Evolutionary conservation across 2,329 filamentous ascomycete genomes (phyloP).

Genomic region (Fusarium palustre): DNA sequence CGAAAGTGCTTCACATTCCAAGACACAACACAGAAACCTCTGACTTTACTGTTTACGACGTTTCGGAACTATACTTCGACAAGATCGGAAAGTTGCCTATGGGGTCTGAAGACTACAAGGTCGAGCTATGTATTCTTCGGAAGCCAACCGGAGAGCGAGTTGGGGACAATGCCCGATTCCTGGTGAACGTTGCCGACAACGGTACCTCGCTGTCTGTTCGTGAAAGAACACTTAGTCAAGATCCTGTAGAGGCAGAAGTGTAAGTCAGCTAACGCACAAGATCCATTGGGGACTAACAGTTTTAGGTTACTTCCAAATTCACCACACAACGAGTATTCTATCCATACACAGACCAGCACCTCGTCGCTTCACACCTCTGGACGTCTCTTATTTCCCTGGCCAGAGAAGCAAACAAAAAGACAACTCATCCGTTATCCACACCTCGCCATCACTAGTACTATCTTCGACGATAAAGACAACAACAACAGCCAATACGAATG

Average conservation of each 20-base stretch:
- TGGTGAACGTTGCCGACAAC: not conserved
- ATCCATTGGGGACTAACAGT: not conserved
- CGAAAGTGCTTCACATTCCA: conserved; percentile 15
- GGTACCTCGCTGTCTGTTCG: not conserved
- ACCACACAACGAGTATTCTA: not conserved
- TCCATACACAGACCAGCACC: not conserved
- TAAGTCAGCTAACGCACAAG: not conserved
- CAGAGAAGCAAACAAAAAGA: not conserved
- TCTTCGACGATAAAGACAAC: not conserved
- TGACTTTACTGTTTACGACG: conserved; percentile 3
- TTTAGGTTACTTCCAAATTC: not conserved
- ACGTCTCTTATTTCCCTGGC: not conserved
- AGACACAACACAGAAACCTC: not conserved
- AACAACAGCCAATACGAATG: not conserved
- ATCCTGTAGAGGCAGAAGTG: conserved; percentile 8
- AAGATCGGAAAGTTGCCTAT: not conserved
- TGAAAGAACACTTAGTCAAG: conserved; percentile 1
- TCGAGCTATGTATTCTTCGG: conserved; percentile 12
- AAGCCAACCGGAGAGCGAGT: conserved; percentile 10
- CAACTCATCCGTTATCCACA: not conserved
- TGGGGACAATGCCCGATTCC: conserved; percentile 11
- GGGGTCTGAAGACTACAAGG: conserved; percentile 17
- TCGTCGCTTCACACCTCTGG: not conserved
- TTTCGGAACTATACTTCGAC: conserved; percentile 8
- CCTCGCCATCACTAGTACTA: not conserved